These are phyloP conservation scores for Naganishia cerealis DNA, from an alignment of 1,284 basidiomycete genomes.

Conservation along the genomic window DNA sequence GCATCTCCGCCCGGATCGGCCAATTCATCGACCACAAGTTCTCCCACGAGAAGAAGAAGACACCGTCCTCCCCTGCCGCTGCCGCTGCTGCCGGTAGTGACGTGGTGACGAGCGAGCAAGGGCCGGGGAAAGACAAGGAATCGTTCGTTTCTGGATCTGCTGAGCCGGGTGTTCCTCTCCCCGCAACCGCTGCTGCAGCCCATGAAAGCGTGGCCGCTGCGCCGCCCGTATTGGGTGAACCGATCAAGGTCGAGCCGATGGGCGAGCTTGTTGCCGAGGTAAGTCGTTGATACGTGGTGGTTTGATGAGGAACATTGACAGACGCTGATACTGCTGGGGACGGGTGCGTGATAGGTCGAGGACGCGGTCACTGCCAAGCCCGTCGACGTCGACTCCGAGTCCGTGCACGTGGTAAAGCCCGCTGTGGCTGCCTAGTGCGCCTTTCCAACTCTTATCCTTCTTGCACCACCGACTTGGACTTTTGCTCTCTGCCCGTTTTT, in stretches of 20 bases:
- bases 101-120: background rate
- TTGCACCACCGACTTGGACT: background rate
- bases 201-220: background rate
- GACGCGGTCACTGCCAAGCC: background rate
- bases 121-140: slow-evolving; percentile 9
- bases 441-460: background rate
- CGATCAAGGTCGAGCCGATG: slow-evolving; percentile 25
- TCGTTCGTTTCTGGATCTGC: slow-evolving; percentile 21
- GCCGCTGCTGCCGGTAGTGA: background rate
- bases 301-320: background rate
- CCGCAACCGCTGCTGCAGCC: background rate
- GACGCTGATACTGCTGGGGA: background rate
- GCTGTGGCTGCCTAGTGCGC: background rate
- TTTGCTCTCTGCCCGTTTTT: background rate
- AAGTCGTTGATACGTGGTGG: background rate
- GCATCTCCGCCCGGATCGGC: slow-evolving; percentile 33
- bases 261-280: slow-evolving; percentile 12
- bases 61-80: background rate
- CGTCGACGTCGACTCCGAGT: no score
- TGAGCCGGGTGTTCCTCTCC: background rate
- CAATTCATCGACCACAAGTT: slow-evolving; percentile 30
- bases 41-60: slow-evolving; percentile 29
- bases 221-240: slow-evolving; percentile 6
- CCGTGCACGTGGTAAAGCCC: background rate
- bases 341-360: background rate